Evolutionary conservation across 768 basidiomycete species (phyloP), one percentile per base, ranked within the genome.

Genomic region (Lactifluus pinguis): DNA sequence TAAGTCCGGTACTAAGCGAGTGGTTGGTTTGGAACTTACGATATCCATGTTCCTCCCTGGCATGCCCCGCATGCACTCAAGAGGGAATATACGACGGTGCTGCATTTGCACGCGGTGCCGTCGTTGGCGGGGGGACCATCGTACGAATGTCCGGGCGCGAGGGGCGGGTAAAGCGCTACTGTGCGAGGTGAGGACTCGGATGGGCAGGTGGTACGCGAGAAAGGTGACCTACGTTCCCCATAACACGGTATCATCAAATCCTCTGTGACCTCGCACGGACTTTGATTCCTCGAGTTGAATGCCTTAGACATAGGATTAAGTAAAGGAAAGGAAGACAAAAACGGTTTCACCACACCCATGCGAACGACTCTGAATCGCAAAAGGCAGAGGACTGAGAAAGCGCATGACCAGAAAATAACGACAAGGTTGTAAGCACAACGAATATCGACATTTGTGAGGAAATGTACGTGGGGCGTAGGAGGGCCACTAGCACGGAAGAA

Each of bases 31-130:
- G 25, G 25, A 2, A 25, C 25, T 25, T 25, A 25, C 25, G 25
- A 25, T 25, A 25, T 49, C 61, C 51, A 62, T 0, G 2, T 2
- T 19, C 0, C 1, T 15, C 19, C 14, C 32, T 62, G 61, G n/a
- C 61, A 62, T 11, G 56, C 61, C 3, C 49, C 61, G 17, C 61
- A 62, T 14, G 61, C 61, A 13, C 61, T 62, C 14, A 62, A 8
- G 25, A 62, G 61, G 5, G 42, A 52, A 39, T 62, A 62, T 14
- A 32, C 8, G 15, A 62, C 14, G 0, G 56, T 58, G 52, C 30
- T 62, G 25, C 61, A 62, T 45, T 58, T 53, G 61, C 61, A 62
- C 52, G 49, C 0, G 34, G 58, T 44, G 19, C 8, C 3, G n/a
- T 36, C n/a, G 6, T 49, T 52, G 21, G 7, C 47, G 3, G 15